Base-by-base conservation (phyloP, 129 eudicot species). In the Cynara cardunculus region DNA sequence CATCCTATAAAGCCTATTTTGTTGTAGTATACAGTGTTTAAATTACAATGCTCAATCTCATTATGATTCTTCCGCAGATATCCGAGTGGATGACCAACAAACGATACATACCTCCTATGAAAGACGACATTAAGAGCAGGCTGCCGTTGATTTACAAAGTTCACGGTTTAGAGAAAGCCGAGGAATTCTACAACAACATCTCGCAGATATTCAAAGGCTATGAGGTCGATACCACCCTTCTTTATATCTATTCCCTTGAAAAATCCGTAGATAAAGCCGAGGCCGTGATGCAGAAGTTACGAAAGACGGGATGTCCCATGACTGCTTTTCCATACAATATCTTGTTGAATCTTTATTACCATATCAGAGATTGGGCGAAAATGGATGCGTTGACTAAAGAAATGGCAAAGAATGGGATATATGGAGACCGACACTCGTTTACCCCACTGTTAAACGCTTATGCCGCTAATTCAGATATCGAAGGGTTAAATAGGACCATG, bases 71-170 rank as follows among this genome's bases (percentile, higher is more conserved):
- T 49, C 49, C 66, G 46, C 85, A 91, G 97, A 84, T 87, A 44
- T 91, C 93, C 14, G 81, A 81, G 56, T 91, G 97, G 97, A 91
- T 91, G 97, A 84, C 88, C 24, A 86, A 87, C 62, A 89, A 82
- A 87, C 76, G 87, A 72, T 80, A 69, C 77, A 39, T 84, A 28
- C 84, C 84, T 28, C 41, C 76, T 14, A 27, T 86, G 68, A 30
- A 72, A 28, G 69, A 18, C 26, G 93, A 87, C 37, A 73, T 81
- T 61, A 83, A 73, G 22, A 32, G 13, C 70, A 80, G 91, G 13
- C 46, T 91, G 59, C 56, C 82, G 76, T 76, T 89, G 74, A 79
- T 87, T 3, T 81, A 34, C 56, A 85, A 71, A 73, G 87, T 87
- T 31, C 71, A 87, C 39, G 97, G 97, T 30, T 46, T 91, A 62